Evolutionary conservation across 495 filamentous ascomycete genomes (phyloP).

Genomic region (Sporormia fimetaria): DNA sequence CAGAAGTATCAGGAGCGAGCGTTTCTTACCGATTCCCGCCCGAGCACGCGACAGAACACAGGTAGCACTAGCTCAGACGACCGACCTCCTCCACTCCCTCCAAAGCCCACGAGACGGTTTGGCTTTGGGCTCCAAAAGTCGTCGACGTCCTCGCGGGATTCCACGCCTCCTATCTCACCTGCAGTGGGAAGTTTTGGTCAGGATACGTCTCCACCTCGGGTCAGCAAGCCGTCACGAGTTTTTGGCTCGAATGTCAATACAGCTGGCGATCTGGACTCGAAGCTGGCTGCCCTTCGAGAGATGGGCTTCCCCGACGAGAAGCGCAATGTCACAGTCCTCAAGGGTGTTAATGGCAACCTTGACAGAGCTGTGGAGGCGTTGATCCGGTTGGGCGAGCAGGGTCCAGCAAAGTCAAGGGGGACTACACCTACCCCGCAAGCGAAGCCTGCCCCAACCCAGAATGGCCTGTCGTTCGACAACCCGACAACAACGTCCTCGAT

Average conservation of each 20-base stretch:
- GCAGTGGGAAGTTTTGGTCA: conserved; percentile 23
- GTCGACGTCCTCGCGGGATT: conserved; percentile 46
- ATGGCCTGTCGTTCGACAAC: conserved; percentile 24
- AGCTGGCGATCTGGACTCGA: conserved; percentile 50
- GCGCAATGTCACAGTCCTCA: conserved; percentile 66
- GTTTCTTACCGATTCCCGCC: conserved; percentile 36
- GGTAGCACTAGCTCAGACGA: conserved; percentile 42
- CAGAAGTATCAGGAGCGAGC: conserved; percentile 73
- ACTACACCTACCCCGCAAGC: conserved; percentile 16
- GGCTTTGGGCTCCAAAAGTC: conserved; percentile 60
- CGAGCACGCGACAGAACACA: conserved; percentile 37
- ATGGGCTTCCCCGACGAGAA: conserved; percentile 89
- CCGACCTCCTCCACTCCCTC: conserved; percentile 67
- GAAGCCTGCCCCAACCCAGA: conserved; percentile 8
- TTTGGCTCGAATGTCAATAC: conserved; percentile 57
- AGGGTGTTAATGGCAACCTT: conserved; percentile 68
- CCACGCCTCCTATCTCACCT: conserved; percentile 30
- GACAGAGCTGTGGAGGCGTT: conserved; percentile 76
- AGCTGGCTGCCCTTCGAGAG: conserved; percentile 65
- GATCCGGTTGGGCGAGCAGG: conserved; percentile 61
- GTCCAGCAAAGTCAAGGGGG: conserved; percentile 10
- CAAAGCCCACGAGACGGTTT: conserved; percentile 69
- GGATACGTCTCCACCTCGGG: conserved; percentile 32
- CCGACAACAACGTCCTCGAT: conserved; percentile 19
- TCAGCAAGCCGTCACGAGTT: conserved; percentile 49